A percentile compares a stretch with the other conserved stretches of the same genome.
These are phyloP conservation scores for Mucor ambiguus DNA, from an alignment of 371 early-diverging fungal genomes.

Conservation along the genomic window DNA sequence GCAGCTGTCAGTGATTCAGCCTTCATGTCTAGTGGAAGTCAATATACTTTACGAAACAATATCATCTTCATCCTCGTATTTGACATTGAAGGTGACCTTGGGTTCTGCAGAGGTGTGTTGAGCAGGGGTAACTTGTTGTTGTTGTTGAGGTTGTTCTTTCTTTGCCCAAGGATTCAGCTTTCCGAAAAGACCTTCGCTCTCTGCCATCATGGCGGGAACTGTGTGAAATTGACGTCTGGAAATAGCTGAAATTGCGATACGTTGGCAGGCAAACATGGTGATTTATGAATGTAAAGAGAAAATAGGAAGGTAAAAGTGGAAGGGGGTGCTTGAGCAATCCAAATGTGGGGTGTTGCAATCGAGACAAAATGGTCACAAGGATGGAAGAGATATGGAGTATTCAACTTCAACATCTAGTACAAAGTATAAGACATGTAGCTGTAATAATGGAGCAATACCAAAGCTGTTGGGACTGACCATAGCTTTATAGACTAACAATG, in stretches of 20 bases:
- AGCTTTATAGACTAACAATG: too few species aligned
- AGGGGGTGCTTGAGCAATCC: conserved; percentile 8
- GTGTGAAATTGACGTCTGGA: conserved; percentile 18
- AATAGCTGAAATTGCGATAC: background rate
- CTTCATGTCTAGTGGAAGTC: background rate
- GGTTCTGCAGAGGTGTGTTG: conserved; percentile 18
- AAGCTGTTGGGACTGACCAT: too few species aligned
- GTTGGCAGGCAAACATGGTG: conserved; percentile 27
- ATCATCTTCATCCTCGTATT: conserved; percentile 33
- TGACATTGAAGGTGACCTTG: conserved; percentile 34
- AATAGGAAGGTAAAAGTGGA: conserved; percentile 4
- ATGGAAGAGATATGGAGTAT: background rate
- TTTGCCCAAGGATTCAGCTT: conserved; percentile 54
- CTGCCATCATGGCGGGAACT: conserved; percentile 20
- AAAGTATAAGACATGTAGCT: too few species aligned
- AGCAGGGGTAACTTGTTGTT: conserved; percentile 24
- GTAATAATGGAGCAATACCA: too few species aligned
- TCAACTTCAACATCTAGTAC: too few species aligned
- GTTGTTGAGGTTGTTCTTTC: conserved; percentile 20
- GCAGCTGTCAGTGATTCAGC: background rate
- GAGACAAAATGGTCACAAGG: background rate
- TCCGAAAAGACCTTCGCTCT: conserved; percentile 34
- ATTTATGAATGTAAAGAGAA: conserved; percentile 1
- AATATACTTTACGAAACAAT: conserved; percentile 28
- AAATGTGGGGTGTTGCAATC: background rate